Evolutionary conservation across 495 filamentous ascomycete genomes (phyloP), one percentile per base, ranked within the genome.

Genomic region (Aspergillus cristatus): DNA sequence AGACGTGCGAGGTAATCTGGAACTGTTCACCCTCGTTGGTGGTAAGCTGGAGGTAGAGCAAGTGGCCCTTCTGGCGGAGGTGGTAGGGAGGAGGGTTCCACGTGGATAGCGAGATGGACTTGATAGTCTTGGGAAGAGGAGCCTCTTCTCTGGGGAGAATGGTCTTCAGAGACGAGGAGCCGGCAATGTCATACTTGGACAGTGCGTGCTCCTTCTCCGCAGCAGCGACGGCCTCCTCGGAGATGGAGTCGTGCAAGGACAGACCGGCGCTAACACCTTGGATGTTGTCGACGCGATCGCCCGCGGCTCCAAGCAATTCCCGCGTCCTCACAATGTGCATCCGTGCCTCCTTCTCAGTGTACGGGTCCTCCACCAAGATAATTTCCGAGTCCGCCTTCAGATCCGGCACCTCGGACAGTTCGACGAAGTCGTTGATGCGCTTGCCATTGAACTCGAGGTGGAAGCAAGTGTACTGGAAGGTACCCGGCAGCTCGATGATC

Each of bases 381-480:
- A 97, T 68, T 55, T 85, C 79, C 8, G 87, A 80, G 38, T 82
- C 79, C 7, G 78, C 63, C 26, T 71, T 73, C 20, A 97, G 71
- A 30, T 71, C 88, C n/a, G 78, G 69, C 14, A 96, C 82, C 57
- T 97, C 93, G 17, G 89, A 91, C 31, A 99, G 69, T 63, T 94
- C 86, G 39, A 90, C 68, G 47, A 89, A 97, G 64, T 99, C 93
- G 57, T 96, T 96, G 69, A 97, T 81, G 30, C 83, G 79, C 51
- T 80, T 63, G 37, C 83, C 82, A 14, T 86, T 76, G 65, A 84
- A 78, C 56, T 97, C 88, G 29, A 99, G 78, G 62, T 97, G 93
- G 71, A 99, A 99, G 68, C 93, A 99, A 28, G 93, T 90, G 67
- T 97, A 96, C 62, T 94, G 88, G 62, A 94, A 82, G 36, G 88